Base-by-base conservation (phyloP, 2,329 filamentous ascomycete genomes). In the Ceratocystis cubensis region DNA sequence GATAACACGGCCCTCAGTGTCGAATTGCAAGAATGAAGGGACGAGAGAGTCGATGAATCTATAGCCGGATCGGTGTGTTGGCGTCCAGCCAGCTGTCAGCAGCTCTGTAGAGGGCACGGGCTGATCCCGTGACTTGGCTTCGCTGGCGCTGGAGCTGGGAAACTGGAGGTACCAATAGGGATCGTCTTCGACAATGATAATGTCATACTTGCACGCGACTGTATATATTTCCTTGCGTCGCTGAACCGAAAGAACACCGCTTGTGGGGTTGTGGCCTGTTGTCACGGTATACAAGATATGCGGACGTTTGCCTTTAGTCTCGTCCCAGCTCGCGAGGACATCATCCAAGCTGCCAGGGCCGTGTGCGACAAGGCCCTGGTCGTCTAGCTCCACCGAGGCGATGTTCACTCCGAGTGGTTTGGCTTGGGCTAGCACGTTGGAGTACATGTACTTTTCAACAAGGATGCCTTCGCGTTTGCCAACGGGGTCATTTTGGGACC, bases 81-180 rank as follows among this genome's bases (percentile, higher is more conserved):
- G 74, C 37, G 69, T 71, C 68, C 72, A 70, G 48, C 69, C 66
- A 70, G 71, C 65, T 66, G 69, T 70, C 70, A 71, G 65, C 45
- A 68, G 74, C 72, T 71, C 76, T 73, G 67, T 71, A 68, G 67
- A 71, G 61, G 74, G 74, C 65, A 71, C 71, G 59, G 72, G 75
- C 45, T 74, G 70, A 64, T 74, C 74, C 48, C 80, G 75, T 20
- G 80, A 78, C 72, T 80, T 78, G 71, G 82, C 78, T 73, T 84
- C 78, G 61, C 76, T 75, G 30, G 73, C 61, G 65, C 78, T 82
- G 0, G 88, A 86, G 0, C 88, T 88, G 0, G 91, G 90, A 75
- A 84, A 96, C 74, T 96, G 93, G 7, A 97, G 80, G 75, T 94
- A 93, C 89, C 91, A 96, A 78, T 96, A 96, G 5, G 93, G 93